Evolutionary conservation across 768 basidiomycete species (phyloP), one percentile per base, ranked within the genome.

Genomic region (Collybia nuda): DNA sequence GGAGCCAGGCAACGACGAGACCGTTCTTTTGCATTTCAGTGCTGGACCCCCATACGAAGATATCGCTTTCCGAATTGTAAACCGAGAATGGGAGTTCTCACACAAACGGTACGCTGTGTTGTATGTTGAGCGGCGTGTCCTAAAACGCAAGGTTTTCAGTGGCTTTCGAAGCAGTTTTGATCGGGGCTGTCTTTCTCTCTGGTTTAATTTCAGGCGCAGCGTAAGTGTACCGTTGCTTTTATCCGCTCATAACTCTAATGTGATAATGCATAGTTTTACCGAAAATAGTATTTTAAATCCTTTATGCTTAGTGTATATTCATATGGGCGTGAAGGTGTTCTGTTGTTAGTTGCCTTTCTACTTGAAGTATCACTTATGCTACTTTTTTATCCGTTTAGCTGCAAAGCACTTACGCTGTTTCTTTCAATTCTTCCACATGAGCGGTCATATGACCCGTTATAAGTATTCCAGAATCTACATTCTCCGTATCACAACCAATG

Each of bases 11-110:
- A 97, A 98, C 64, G 92, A 94, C 52, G 97, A 99, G 48, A 98
- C 96, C 1, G 90, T 92, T 11, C 76, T 97, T 18, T 70, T 99
- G 24, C 85, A 94, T 61, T 99, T 99, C 73, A 93, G 84, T 56
- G 93, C 97, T 24, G 97, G 97, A 6, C 95, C 96, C 45, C 96
- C 96, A 0, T 99, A 99, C 64, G 96, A 99, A 69, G 97, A 98
- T 57, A 95, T 98, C 54, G 97, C 97, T 6, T 99, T 99, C 76
- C 81, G 93, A 53, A 96, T 99, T 53, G 96, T 99, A 51, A 93
- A 97, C 61, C 81, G 93, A 47, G 94, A 97, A 67, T 99, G 97
- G 97, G 97, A 98, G 60, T 96, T 91, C 68, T 95, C 93, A 35
- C 95, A 98, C 63, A 97, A 96, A 75, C 83, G 93, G 92, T 91